Evolutionary conservation across 768 basidiomycete species (phyloP), one percentile per base, ranked within the genome.

Genomic region (Gautieria morchelliformis): DNA sequence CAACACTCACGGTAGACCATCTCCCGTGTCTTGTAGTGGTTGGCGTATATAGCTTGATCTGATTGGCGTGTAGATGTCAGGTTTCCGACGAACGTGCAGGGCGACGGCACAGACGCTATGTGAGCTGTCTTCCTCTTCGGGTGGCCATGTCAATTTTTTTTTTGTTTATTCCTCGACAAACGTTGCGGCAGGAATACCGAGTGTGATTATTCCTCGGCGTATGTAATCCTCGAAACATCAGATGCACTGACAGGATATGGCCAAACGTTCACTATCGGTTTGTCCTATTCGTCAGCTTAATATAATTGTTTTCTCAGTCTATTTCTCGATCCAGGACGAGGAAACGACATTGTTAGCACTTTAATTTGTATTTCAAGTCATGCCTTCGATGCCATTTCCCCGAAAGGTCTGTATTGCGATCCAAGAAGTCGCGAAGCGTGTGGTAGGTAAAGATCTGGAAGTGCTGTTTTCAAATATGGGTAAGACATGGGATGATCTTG

Each of bases 51-150:
- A 27, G 19, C 11, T n/a, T 20, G 17, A 20, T 27, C 2, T 49
- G 19, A 30, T 2, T 27, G 17, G 6, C 12, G 44, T 47, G 15
- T 58, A 93, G 92, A 94, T 73, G 81, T 95, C 52, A 85, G 93
- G 45, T 96, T 93, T 72, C 93, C 93, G 10, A 96, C 93, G 10
- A 92, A 89, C 20, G 70, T 94, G 45, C 84, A 87, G 9, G 92
- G 92, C 27, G 93, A 94, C 76, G 93, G 93, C 6, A 87, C 91
- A 32, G 93, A 96, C 75, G 93, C 93, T 8, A 95, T 94, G 90
- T 88, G 66, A 63, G 76, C 65, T 37, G 20, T 52, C 9, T n/a
- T 32, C 15, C 42, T 33, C 27, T 19, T 27, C 35, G n/a, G 8
- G 4, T 45, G 45, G 0, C 37, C 15, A 37, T 37, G 2, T 15